Conservation (phyloP, 768 basidiomycete genomes). For the Lyophyllum atratum region DNA sequence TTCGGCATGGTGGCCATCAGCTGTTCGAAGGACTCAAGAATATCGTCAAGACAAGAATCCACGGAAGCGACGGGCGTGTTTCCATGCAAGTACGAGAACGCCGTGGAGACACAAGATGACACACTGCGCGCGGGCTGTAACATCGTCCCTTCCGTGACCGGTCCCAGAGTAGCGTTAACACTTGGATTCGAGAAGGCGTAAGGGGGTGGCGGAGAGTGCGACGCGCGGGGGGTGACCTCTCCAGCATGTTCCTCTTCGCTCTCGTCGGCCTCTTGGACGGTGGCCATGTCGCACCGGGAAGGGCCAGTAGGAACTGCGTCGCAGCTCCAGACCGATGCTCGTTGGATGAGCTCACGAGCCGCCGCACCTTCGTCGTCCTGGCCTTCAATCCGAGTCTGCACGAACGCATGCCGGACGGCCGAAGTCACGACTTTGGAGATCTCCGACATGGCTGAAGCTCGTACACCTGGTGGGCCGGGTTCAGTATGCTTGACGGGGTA, state of each 20-base stretch:
- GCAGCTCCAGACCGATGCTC: slow-evolving; percentile 21
- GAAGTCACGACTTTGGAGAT: slow-evolving; percentile 13
- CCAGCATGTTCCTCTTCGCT: slow-evolving; percentile 12
- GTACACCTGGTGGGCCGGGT: background rate
- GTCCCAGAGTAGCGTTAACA: background rate
- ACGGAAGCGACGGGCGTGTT: slow-evolving; percentile 5
- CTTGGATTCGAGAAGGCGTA: slow-evolving; percentile 10
- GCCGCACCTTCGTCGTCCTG: slow-evolving; percentile 5
- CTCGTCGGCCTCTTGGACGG: slow-evolving; percentile 5
- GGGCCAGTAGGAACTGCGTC: background rate
- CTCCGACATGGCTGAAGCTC: slow-evolving; percentile 7
- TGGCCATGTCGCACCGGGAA: slow-evolving; percentile 1
- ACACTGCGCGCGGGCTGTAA: background rate
- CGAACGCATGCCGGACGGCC: slow-evolving; percentile 18
- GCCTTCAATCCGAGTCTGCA: slow-evolving; percentile 2
- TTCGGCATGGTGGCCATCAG: slow-evolving; percentile 17
- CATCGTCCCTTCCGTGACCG: background rate
- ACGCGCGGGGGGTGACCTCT: background rate
- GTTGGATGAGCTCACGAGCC: slow-evolving; percentile 18
- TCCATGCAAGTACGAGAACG: slow-evolving; percentile 10
- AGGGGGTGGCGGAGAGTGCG: slow-evolving; percentile 16
- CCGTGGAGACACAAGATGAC: slow-evolving; percentile 4
- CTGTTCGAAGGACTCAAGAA: slow-evolving; percentile 21
- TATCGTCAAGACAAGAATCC: slow-evolving; percentile 18
- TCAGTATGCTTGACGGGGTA: slow-evolving; percentile 11